Base-by-base conservation (phyloP, 257 asterid genomes). In the Scutellaria minor region DNA sequence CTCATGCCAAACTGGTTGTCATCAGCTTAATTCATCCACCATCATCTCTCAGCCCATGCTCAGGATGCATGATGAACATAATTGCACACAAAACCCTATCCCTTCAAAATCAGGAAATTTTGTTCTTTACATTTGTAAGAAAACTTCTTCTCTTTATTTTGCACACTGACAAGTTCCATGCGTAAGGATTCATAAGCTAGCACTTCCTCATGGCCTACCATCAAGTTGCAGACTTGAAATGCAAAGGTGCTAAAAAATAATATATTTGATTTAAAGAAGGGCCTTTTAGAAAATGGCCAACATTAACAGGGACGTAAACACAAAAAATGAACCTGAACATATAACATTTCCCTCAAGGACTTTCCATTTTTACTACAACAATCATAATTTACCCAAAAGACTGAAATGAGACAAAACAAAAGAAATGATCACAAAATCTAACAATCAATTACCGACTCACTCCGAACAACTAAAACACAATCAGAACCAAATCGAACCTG, bases 401-500 rank as follows among this genome's bases (percentile, higher is more conserved):
- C 73, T 22, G 24, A 24, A 35, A n/a, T n/a, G n/a, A n/a, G n/a
- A 61, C 9, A 45, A 53, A 51, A 66, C 10, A 37, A 37, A 48
- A 24, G 14, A 55, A 51, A 54, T 22, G 66, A 66, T 35, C 65
- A 45, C 39, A 13, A n/a, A 15, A 45, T 5, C 65, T 66, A 11
- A 60, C 4, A 51, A 47, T 15, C 47, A 42, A 67, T 62, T 7
- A 79, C 10, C 35, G 11, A 58, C 13, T 42, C 24, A 66, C 66
- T 35, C 70, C 48, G 31, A 51, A 55, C 11, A 67, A 9, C n/a
- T 8, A 22, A 20, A 27, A 63, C 1, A n/a, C 41, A 44, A 42
- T 27, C 46, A 48, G 14, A 18, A 65, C 7, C 20, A 64, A 41
- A 15, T 10, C 1, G 74, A 75, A 93, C 98, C 98, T 89, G 98